Evolutionary conservation across 1,284 basidiomycete species (phyloP), one percentile per base, ranked within the genome.

Genomic region (Ganoderma lucidum): DNA sequence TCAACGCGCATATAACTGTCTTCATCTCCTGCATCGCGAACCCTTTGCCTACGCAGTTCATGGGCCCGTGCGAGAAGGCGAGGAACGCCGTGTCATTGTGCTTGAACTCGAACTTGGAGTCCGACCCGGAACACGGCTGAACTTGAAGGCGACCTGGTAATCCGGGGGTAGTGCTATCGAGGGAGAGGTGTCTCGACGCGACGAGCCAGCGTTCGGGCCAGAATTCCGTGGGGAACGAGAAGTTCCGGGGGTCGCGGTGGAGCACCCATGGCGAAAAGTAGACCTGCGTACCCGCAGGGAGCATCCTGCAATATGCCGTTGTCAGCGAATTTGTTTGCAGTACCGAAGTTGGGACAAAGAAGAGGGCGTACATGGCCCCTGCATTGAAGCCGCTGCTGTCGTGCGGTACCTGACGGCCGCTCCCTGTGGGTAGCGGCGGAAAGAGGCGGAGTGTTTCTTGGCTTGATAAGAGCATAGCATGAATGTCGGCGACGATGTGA

Each of bases 381-480:
- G 78, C 35, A 17, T 72, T 51, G 51, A 67, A 74, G 42, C 69
- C 65, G n/a, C 74, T 75, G 17, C 64, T 71, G 6, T 76, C 76
- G 17, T 41, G 53, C 3, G 66, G 71, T 1, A 79, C 81, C 23
- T 82, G 80, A 56, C 90, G 84, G 63, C 87, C 85, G 42, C 86
- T 83, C 48, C 84, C 84, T 23, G 83, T 85, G 12, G 84, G 82
- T 15, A 90, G 80, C 6, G 88, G 83, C 12, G 90, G 88, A 53
- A 83, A 83, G 53, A 91, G 78, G 59, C 90, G 82, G 60, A 91
- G 75, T 0, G 84, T 77, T 76, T 92, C 90, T 55, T 90, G 88
- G 68, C 90, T 91, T 48, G 19, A 23, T 3, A 6, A 23, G 51
- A 9, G 15, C 3, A 28, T 75, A 23, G 72, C 12, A 6, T 59